Evolutionary conservation across 2,329 filamentous ascomycete species (phyloP).

Genomic region (Cordyceps pruinosa): DNA sequence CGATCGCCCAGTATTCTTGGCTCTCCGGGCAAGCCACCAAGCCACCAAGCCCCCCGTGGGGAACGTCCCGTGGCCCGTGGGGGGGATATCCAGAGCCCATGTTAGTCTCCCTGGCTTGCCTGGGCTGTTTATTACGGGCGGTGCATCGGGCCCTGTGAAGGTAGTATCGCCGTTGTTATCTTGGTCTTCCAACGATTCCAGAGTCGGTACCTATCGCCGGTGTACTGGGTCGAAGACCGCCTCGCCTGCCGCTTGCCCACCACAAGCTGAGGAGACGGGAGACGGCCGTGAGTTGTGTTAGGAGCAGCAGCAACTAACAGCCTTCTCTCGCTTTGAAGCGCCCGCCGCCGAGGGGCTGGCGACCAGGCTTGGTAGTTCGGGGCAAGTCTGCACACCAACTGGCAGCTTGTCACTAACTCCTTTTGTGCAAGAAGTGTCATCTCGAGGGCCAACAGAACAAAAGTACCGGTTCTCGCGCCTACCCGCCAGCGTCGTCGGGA

Average conservation of each 20-base stretch:
- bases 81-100: background rate
- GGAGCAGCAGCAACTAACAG: background rate
- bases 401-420: background rate
- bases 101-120: background rate
- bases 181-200: no score
- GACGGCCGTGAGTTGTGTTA: background rate
- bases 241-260: no score
- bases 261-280: background rate
- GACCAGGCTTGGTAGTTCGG: background rate
- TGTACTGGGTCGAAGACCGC: no score
- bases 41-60: background rate
- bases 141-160: no score
- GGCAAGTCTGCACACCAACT: background rate
- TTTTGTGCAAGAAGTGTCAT: background rate
- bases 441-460: background rate
- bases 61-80: background rate
- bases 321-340: background rate
- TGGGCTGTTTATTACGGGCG: background rate
- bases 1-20: slow-evolving; percentile 5
- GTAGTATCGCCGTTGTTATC: background rate
- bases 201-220: no score
- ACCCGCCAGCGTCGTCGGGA: background rate
- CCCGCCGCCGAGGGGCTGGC: background rate
- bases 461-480: background rate
- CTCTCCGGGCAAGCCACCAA: slow-evolving; percentile 6